Conservation (phyloP, 2,329 filamentous ascomycete species). For the Microdochium nivale region DNA sequence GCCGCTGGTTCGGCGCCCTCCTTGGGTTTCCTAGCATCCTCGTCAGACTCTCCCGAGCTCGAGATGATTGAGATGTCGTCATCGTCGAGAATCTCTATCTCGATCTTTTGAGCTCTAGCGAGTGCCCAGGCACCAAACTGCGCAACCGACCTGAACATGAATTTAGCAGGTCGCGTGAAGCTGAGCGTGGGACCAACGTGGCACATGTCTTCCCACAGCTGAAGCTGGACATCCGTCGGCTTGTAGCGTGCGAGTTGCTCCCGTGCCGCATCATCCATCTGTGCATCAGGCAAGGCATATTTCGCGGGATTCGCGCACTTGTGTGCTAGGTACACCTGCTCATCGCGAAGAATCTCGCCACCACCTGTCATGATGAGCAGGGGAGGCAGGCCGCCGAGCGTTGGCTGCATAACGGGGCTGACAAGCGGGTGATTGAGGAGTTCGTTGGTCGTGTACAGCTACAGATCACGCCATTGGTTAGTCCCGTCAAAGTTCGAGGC, state of each 20-base stretch:
- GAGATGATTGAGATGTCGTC: conserved; percentile 71
- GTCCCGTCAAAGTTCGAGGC: too few species aligned
- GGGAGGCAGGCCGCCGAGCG: conserved; percentile 81
- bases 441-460: conserved; percentile 73
- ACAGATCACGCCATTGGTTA: conserved; percentile 2
- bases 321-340: conserved; percentile 91
- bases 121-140: conserved; percentile 92
- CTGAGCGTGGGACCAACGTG: conserved; percentile 90
- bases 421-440: conserved; percentile 81
- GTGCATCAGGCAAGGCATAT: conserved; percentile 61
- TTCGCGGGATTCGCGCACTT: conserved; percentile 78
- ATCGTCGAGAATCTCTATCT: conserved; percentile 75
- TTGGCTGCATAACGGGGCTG: conserved; percentile 80
- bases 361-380: conserved; percentile 81
- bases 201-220: conserved; percentile 93
- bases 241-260: conserved; percentile 57
- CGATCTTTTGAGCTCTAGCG: conserved; percentile 68
- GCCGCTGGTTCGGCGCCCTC: background rate
- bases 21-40: conserved; percentile 10
- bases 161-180: conserved; percentile 91
- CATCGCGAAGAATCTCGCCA: conserved; percentile 81
- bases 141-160: conserved; percentile 87
- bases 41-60: conserved; percentile 30
- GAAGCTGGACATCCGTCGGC: conserved; percentile 85
- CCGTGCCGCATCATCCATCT: conserved; percentile 54